Evolutionary conservation across 1,284 basidiomycete species (phyloP).

Genomic region (Cutaneotrichosporon arboriforme): DNA sequence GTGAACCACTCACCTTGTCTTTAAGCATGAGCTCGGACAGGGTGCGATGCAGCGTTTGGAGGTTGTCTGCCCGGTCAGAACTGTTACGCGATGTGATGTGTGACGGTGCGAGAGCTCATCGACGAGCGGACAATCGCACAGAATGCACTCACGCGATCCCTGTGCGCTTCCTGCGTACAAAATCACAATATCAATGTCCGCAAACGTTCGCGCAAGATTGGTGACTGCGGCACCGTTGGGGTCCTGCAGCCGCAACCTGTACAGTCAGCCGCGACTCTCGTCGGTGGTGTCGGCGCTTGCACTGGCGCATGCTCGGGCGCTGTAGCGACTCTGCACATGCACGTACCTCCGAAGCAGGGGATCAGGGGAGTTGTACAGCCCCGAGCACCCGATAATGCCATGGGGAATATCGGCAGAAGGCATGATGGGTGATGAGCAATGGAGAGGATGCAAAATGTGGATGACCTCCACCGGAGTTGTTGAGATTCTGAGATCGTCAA

Average conservation of each 20-base stretch:
- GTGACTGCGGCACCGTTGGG: conserved; percentile 37
- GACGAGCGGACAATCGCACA: neutral
- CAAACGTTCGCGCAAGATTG: conserved; percentile 37
- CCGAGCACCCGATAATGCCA: conserved; percentile 38
- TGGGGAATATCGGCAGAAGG: conserved; percentile 24
- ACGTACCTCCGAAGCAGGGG: conserved; percentile 43
- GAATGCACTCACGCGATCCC: conserved; percentile 32
- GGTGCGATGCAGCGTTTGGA: conserved; percentile 5
- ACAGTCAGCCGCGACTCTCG: no score
- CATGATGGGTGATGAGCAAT: neutral
- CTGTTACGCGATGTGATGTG: neutral
- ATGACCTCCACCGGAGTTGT: no score
- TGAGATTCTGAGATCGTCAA: no score
- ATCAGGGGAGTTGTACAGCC: conserved; percentile 41
- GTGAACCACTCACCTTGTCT: conserved; percentile 7
- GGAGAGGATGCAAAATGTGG: no score
- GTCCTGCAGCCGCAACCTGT: conserved; percentile 44
- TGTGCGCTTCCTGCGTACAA: conserved; percentile 45
- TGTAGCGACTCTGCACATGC: no score
- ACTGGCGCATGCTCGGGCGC: no score
- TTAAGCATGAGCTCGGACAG: conserved; percentile 10
- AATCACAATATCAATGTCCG: conserved; percentile 40
- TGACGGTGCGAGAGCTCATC: neutral
- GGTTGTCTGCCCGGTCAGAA: conserved; percentile 14
- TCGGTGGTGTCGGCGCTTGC: neutral